Conservation (phyloP, 208 protist genomes). For the Novymonas esmeraldas region DNA sequence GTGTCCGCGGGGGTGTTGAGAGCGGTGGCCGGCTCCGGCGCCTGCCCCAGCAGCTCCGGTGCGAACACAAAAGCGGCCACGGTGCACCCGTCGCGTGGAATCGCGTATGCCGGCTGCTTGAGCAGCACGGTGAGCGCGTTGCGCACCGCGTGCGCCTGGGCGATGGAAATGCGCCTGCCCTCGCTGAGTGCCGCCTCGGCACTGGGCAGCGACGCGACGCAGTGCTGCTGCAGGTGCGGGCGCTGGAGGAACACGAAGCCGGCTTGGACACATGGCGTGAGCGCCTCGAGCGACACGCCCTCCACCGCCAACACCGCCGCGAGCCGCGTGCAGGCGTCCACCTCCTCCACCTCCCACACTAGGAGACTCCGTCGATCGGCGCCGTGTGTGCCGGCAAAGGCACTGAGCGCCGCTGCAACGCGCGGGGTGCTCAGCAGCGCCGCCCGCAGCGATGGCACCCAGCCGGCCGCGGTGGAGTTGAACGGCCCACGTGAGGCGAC, state of each 20-base stretch:
- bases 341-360: constrained; percentile 68
- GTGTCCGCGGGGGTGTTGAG: neutral
- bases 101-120: constrained; percentile 18
- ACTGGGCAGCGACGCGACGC: constrained; percentile 16
- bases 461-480: constrained; percentile 28
- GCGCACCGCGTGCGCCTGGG: constrained; percentile 26
- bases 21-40: neutral
- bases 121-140: constrained; percentile 23
- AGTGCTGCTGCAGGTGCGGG: constrained; percentile 22
- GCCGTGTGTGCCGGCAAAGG: constrained; percentile 29
- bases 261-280: constrained; percentile 53
- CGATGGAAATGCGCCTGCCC: constrained; percentile 14
- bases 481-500: constrained; percentile 11
- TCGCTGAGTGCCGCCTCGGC: constrained; percentile 8
- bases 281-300: constrained; percentile 21
- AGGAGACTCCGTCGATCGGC: constrained; percentile 27
- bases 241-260: constrained; percentile 46
- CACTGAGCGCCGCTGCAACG: constrained; percentile 54
- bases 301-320: constrained; percentile 41
- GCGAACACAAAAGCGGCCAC: constrained; percentile 33
- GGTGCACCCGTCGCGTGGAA: constrained; percentile 21
- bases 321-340: constrained; percentile 49
- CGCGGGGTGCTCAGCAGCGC: constrained; percentile 45
- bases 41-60: constrained; percentile 12
- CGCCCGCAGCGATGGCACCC: constrained; percentile 31